Conservation (phyloP, 2,329 filamentous ascomycete species). For the Penicillium griseofulvum region DNA sequence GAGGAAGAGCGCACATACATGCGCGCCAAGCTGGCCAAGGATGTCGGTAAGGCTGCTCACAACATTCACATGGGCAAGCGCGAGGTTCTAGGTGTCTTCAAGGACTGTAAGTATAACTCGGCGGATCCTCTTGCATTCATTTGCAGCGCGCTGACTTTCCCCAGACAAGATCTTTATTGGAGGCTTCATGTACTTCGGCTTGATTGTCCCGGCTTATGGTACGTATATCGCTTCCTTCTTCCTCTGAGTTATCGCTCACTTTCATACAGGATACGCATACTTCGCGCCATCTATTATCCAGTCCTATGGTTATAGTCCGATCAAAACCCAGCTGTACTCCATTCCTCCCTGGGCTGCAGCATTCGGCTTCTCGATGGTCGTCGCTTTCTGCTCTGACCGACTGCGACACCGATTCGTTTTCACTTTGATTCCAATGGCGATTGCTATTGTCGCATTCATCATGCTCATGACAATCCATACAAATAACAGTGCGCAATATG, state of each 20-base stretch:
- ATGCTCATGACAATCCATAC: slow-evolving; percentile 72
- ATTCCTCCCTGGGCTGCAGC: slow-evolving; percentile 66
- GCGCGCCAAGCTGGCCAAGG: slow-evolving; percentile 62
- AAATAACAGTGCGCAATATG: slow-evolving; percentile 64
- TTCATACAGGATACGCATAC: slow-evolving; percentile 62
- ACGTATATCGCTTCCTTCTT: slow-evolving; percentile 2
- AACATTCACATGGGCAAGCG: slow-evolving; percentile 59
- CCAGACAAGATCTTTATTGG: slow-evolving; percentile 65
- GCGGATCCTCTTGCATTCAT: neutral
- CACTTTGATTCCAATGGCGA: slow-evolving; percentile 63
- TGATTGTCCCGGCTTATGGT: slow-evolving; percentile 73
- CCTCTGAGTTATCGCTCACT: slow-evolving; percentile 5
- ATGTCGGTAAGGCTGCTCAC: slow-evolving; percentile 65
- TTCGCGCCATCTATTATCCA: slow-evolving; percentile 71
- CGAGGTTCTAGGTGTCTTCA: slow-evolving; percentile 64
- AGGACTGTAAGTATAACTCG: slow-evolving; percentile 53
- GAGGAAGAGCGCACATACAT: slow-evolving; percentile 68
- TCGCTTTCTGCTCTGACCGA: slow-evolving; percentile 71
- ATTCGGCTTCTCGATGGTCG: slow-evolving; percentile 73
- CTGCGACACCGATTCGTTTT: slow-evolving; percentile 72
- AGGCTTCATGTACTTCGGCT: slow-evolving; percentile 77
- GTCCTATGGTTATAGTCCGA: slow-evolving; percentile 61
- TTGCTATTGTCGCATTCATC: slow-evolving; percentile 71
- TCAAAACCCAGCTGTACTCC: slow-evolving; percentile 52
- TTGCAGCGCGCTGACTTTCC: slow-evolving; percentile 13